A percentile compares a stretch with the other conserved stretches of the same genome.
Evolutionary conservation across 1,284 basidiomycete species (phyloP).

Genomic region (Mrakiaceae sp.): DNA sequence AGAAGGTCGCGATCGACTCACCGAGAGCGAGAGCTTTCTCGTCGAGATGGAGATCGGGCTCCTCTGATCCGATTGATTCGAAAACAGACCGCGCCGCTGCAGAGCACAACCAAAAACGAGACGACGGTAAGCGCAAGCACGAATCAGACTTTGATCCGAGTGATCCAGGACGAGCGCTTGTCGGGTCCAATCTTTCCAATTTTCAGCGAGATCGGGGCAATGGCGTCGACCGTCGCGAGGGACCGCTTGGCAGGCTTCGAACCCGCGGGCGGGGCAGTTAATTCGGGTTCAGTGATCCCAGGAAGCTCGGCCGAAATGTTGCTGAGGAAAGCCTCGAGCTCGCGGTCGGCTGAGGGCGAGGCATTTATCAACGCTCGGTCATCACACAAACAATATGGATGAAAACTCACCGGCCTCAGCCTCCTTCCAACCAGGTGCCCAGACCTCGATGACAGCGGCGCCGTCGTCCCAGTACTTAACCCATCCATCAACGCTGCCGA

Average conservation of each 20-base stretch:
- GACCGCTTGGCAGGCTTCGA: background rate
- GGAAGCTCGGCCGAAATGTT: background rate
- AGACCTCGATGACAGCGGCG: constrained; percentile 52
- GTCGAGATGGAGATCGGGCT: constrained; percentile 30
- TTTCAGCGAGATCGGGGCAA: constrained; percentile 25
- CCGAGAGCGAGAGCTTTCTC: constrained; percentile 26
- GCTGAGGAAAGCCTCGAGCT: constrained; percentile 1
- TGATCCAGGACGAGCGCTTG: background rate
- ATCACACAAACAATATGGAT: background rate
- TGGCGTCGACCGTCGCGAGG: constrained; percentile 22
- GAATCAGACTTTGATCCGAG: background rate
- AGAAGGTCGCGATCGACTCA: constrained; percentile 8
- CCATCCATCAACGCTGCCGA: constrained; percentile 37
- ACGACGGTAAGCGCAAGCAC: background rate
- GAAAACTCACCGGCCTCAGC: background rate
- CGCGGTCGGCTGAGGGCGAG: background rate
- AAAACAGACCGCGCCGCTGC: constrained; percentile 30
- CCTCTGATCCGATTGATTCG: constrained; percentile 44
- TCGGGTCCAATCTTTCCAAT: constrained; percentile 4
- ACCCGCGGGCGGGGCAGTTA: background rate
- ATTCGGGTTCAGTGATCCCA: background rate
- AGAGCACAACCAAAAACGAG: background rate
- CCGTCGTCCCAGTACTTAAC: constrained; percentile 73
- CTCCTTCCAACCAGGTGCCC: constrained; percentile 7
- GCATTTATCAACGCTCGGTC: background rate